Evolutionary conservation across 2,329 filamentous ascomycete genomes (phyloP).

Genomic region (Cytospora paraplurivora): DNA sequence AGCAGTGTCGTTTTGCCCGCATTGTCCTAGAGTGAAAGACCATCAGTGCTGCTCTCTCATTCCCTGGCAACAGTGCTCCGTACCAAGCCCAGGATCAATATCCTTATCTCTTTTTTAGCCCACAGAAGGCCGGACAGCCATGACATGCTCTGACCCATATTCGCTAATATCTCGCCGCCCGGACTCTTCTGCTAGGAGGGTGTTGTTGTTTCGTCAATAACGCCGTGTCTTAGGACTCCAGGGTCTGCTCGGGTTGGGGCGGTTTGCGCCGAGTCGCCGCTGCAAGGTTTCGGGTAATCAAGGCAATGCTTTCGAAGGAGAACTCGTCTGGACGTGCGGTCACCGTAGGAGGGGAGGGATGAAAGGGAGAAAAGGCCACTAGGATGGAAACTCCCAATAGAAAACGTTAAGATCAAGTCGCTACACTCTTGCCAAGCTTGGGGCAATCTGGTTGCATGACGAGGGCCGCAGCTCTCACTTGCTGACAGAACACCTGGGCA

Average conservation of each 20-base stretch:
- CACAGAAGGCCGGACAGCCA: constrained; percentile 76
- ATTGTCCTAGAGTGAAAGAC: constrained; percentile 69
- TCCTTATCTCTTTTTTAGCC: constrained; percentile 97
- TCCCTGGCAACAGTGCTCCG: constrained; percentile 24
- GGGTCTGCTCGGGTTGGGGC: constrained; percentile 7
- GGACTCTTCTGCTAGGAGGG: constrained; percentile 13
- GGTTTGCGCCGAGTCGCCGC: constrained; percentile 22
- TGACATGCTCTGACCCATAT: constrained; percentile 66
- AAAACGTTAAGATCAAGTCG: constrained; percentile 21
- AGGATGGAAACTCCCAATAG: constrained; percentile 20
- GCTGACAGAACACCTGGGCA: neutral
- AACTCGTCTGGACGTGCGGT: neutral
- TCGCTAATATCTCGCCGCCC: constrained; percentile 35
- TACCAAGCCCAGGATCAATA: constrained; percentile 92
- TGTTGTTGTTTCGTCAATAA: neutral
- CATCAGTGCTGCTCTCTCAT: constrained; percentile 20
- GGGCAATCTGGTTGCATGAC: constrained; percentile 25
- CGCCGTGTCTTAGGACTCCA: constrained; percentile 13
- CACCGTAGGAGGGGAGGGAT: constrained; percentile 2
- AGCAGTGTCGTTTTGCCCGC: constrained; percentile 96
- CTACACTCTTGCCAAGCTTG: constrained; percentile 24
- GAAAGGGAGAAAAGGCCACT: neutral
- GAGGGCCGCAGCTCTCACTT: constrained; percentile 21
- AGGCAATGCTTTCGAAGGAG: constrained; percentile 6
- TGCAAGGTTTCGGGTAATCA: constrained; percentile 14